phyloP scores from a whole-genome alignment of 2,329 filamentous ascomycete species.

The Cladobotryum protrusum region DNA sequence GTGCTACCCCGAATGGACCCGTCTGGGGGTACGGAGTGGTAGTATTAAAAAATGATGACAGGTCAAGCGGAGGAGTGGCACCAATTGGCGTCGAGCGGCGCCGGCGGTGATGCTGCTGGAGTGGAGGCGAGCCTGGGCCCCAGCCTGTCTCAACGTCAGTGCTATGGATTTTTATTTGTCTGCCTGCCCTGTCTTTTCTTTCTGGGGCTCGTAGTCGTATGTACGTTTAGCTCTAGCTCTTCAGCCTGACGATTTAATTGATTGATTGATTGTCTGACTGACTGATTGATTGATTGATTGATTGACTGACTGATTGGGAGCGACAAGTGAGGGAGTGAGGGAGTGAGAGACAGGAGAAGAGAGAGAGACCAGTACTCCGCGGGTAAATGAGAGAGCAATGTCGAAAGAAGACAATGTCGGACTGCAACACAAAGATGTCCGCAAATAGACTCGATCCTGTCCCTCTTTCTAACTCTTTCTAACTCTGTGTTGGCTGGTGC shows the following conservation, averaged over 20 bases:
- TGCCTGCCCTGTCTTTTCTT: no score
- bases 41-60: slow-evolving; percentile 14
- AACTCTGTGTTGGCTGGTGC: neutral
- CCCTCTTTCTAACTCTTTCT: neutral
- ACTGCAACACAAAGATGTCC: no score
- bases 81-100: slow-evolving; percentile 13
- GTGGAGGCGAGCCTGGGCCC: slow-evolving; percentile 5
- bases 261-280: neutral
- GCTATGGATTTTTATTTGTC: no score
- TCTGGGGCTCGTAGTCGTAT: neutral
- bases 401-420: no score
- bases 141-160: slow-evolving; percentile 1
- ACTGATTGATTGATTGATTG: no score
- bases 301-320: no score
- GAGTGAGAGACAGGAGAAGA: no score
- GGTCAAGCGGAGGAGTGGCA: slow-evolving; percentile 13
- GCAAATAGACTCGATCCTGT: neutral
- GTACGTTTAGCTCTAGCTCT: neutral
- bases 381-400: no score
- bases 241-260: neutral
- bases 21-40: slow-evolving; percentile 10
- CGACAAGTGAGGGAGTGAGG: no score
- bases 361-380: no score
- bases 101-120: slow-evolving; percentile 8
- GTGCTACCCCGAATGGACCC: slow-evolving; percentile 4